Base-by-base conservation (phyloP, 75 land plant genomes). In the Pinus tabuliformis region DNA sequence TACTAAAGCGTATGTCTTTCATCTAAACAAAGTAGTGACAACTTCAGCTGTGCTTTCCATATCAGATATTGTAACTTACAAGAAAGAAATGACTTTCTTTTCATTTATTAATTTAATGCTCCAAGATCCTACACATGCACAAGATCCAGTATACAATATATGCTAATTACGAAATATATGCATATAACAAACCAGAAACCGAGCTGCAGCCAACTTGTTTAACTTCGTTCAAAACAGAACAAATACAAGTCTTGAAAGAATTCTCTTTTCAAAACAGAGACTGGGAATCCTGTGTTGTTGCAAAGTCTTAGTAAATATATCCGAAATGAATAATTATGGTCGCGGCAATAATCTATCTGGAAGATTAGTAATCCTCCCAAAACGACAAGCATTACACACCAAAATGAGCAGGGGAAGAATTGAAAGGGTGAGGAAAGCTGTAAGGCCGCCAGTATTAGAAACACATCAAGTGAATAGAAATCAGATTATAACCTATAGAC, bases 401-500 rank as follows among this genome's bases (percentile, higher is more conserved):
- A 68, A 42, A 14, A 37, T 37, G 71, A 45, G n/a, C 22, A 66
- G 18, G 71, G 49, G 49, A 66, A 66, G 71, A 66, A 66, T 66
- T 37, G 45, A 21, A 2, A 37, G 22, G 22, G 71, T 42, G 39
- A 39, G 20, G 21, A 66, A 66, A 66, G 17, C 20, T 36, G 33
- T 66, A 66, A 39, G 5, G 37, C 20, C 20, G 42, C 8, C 49
- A 45, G 7, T 45, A 45, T 66, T 39, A 66, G 49, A 17, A 66
- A 66, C 39, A 66, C n/a, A 17, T 66, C 1, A 66, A 66, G 71
- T 39, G 71, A 28, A 66, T 37, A 39, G 9, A 66, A 39, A 66
- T 66, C 71, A 66, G 71, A 66, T 16, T 65, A 30, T 36, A 66
- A 9, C 71, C 71, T 66, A 66, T 66, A 66, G 22, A 66, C 71